These are phyloP conservation scores for Starmerella riodocensis DNA, from an alignment of 805 yeast species.

Conservation along the genomic window DNA sequence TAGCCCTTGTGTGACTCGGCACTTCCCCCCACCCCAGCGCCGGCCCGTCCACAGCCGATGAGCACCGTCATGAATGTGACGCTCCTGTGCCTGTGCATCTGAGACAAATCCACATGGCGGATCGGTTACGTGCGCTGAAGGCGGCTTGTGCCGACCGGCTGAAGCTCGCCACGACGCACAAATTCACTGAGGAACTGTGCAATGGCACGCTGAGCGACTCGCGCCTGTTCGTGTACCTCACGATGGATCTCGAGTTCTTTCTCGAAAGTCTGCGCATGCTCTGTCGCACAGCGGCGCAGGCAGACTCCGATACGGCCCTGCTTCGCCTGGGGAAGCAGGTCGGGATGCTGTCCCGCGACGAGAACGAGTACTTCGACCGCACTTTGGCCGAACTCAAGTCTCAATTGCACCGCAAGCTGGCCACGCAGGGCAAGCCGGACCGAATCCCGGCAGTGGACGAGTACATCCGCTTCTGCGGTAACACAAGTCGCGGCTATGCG, in stretches of 20 bases:
- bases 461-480: constrained; percentile 3
- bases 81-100: too few species aligned
- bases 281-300: constrained; percentile 9
- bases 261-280: constrained; percentile 2
- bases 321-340: constrained; percentile 10
- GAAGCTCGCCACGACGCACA: constrained; percentile 5
- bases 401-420: background rate
- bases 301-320: constrained; percentile 7
- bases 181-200: constrained; percentile 10
- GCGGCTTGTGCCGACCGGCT: background rate
- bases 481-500: background rate
- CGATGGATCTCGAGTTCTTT: constrained; percentile 15
- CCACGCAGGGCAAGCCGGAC: background rate
- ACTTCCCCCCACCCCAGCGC: too few species aligned
- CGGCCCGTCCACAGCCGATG: too few species aligned
- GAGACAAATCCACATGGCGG: background rate
- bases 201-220: constrained; percentile 10
- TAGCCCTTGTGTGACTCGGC: too few species aligned
- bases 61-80: too few species aligned
- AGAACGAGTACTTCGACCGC: constrained; percentile 12
- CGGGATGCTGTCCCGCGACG: constrained; percentile 9
- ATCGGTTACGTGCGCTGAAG: background rate
- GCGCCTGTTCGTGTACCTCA: constrained; percentile 7
- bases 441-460: constrained; percentile 4
- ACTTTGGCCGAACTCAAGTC: constrained; percentile 4